Evolutionary conservation across 176 grass and related monocot genomes (phyloP).

Genomic region (Triticum monococcum): DNA sequence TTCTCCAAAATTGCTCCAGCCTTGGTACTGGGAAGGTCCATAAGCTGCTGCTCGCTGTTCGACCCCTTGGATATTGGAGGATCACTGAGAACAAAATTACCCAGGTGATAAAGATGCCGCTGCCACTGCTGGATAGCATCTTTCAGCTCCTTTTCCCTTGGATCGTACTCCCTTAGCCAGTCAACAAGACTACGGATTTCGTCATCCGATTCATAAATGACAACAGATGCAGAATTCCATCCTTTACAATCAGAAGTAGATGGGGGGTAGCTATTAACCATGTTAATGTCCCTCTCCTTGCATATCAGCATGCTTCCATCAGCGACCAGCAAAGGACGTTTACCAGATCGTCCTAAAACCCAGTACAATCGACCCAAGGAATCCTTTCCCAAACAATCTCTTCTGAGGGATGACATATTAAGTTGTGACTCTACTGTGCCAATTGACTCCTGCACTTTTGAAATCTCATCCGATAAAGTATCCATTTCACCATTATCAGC

Average conservation of each 20-base stretch:
- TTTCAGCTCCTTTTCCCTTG: slow-evolving; percentile 86
- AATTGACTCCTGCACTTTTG: slow-evolving; percentile 76
- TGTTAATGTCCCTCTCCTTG: slow-evolving; percentile 50
- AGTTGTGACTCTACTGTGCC: slow-evolving; percentile 63
- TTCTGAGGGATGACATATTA: slow-evolving; percentile 69
- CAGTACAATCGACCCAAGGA: slow-evolving; percentile 83
- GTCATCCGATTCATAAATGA: slow-evolving; percentile 79
- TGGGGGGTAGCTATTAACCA: slow-evolving; percentile 51
- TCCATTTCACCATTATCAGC: slow-evolving; percentile 62
- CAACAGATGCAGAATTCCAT: slow-evolving; percentile 54
- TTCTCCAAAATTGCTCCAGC: slow-evolving; percentile 68
- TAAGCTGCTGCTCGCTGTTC: slow-evolving; percentile 32
- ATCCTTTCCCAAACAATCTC: slow-evolving; percentile 91
- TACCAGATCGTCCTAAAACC: slow-evolving; percentile 75
- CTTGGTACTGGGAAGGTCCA: slow-evolving; percentile 54
- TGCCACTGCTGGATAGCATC: slow-evolving; percentile 85
- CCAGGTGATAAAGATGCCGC: slow-evolving; percentile 47
- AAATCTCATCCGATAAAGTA: slow-evolving; percentile 64
- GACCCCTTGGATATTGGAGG: slow-evolving; percentile 30
- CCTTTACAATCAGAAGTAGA: slow-evolving; percentile 56
- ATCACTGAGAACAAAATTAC: slow-evolving; percentile 33
- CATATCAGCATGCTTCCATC: slow-evolving; percentile 65
- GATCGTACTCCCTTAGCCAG: slow-evolving; percentile 76
- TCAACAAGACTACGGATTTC: slow-evolving; percentile 72
- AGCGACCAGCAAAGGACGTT: slow-evolving; percentile 69